Base-by-base conservation (phyloP, 2,329 filamentous ascomycete genomes). In the Hyphodiscus sp. region DNA sequence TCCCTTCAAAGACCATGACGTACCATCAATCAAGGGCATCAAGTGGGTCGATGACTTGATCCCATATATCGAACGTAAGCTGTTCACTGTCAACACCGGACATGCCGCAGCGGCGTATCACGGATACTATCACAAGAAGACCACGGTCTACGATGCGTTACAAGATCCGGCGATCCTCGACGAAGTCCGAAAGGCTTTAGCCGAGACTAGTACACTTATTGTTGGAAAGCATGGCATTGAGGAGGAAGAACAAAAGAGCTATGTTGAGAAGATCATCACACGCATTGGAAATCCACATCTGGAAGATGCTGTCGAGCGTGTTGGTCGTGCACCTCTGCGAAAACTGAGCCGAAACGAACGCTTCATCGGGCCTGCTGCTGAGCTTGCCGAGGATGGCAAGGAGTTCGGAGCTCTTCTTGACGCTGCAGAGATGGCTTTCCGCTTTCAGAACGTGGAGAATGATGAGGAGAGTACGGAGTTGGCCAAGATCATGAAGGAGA, bases 31-130 rank as follows among this genome's bases (percentile, higher is more conserved):
- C 67, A 73, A 94, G 61, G 92, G 91, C 56, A 86, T 97, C 69
- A 88, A 95, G 75, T 96, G 89, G 83, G 94, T 97, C 55, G 84
- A 90, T 60, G 80, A 97, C 74, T 83, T 99, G 29, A 81, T 85
- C 68, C 94, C 94, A 54, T 99, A 92, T 76, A 97, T 99, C 67
- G 94, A 99, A 83, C 91, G 94, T 73, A 99, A 99, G 82, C 85
- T 99, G 61, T 99, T 91, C 80, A 99, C 94, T 20, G 92, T 99
- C 80, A 99, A 99, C 82, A 99, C 94, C 20, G 88, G 91, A 52
- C 94, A 99, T 70, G 94, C 94, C 56, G 95, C 92, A 8, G 91
- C 91, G 19, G 92, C 94, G 56, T 97, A 97, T 81, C 91, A 94
- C 72, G 92, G 91, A 52, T 88, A 95, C 80, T 81, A 91, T 74